These are phyloP conservation scores for Pseudoscleropodium purum DNA, from an alignment of 225 moss, liverwort and hornwort species.

Conservation along the genomic window DNA sequence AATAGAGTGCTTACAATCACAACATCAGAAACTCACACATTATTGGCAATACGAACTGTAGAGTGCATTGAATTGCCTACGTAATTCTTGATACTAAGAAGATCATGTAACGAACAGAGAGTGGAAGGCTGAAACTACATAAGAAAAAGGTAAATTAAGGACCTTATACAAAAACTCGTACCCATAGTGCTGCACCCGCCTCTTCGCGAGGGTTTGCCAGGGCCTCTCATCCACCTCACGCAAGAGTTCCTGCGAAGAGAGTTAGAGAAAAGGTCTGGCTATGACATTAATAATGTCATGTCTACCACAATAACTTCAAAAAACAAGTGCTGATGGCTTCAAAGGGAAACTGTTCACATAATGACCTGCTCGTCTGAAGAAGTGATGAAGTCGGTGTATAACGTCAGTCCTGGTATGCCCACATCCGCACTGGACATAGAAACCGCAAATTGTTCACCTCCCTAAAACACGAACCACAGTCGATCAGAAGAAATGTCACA, in stretches of 20 bases:
- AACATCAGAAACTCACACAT: background rate
- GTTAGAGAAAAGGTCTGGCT: background rate
- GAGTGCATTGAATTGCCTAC: background rate
- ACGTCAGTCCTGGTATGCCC: constrained; percentile 67
- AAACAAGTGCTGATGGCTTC: background rate
- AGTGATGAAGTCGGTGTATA: constrained; percentile 65
- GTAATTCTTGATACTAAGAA: background rate
- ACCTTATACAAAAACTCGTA: constrained; percentile 99
- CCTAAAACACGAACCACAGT: constrained; percentile 4
- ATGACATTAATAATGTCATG: background rate
- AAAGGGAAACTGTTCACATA: background rate
- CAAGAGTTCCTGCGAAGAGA: constrained; percentile 51
- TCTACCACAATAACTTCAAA: background rate
- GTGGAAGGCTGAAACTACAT: background rate
- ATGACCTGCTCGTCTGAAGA: constrained; percentile 58
- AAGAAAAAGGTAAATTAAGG: constrained; percentile 23
- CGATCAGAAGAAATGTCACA: background rate
- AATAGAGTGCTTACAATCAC: background rate
- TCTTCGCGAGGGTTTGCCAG: constrained; percentile 87
- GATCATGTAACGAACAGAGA: background rate
- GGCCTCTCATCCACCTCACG: constrained; percentile 69
- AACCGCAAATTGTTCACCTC: constrained; percentile 24
- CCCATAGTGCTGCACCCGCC: constrained; percentile 98
- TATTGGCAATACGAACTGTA: background rate
- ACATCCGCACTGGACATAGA: constrained; percentile 42